phyloP scores from a whole-genome alignment of 148 eudicot genomes.

The Rheum nobile region DNA sequence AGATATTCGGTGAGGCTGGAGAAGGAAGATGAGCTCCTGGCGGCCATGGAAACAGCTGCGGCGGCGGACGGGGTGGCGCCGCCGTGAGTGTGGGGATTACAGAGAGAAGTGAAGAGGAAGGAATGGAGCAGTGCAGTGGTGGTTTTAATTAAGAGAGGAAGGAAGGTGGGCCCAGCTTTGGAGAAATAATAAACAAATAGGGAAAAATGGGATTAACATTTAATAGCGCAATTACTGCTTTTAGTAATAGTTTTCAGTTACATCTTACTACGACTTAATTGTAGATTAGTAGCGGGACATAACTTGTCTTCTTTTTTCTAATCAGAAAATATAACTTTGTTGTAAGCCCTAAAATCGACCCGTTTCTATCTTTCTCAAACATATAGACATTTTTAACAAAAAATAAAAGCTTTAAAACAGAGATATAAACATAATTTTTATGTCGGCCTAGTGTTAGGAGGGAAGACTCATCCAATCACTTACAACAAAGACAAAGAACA shows the following conservation, averaged over 20 bases:
- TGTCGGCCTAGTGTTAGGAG: too few relatives aligned
- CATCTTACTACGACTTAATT: not conserved
- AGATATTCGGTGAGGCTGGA: constrained; percentile 43
- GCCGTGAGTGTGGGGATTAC: not conserved
- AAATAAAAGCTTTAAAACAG: too few relatives aligned
- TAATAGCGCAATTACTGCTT: not conserved
- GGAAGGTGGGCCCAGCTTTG: not conserved
- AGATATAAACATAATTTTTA: too few relatives aligned
- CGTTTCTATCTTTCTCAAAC: too few relatives aligned
- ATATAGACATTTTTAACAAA: too few relatives aligned
- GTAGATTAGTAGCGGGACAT: not conserved
- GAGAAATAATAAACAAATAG: not conserved
- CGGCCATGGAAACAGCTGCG: not conserved
- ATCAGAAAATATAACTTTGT: too few relatives aligned
- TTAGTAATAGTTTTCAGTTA: not conserved
- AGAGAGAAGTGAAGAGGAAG: not conserved
- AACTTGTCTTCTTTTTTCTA: too few relatives aligned
- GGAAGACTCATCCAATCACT: too few relatives aligned
- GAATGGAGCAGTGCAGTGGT: not conserved
- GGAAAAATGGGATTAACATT: not conserved
- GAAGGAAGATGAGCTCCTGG: constrained; percentile 39
- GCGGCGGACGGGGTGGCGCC: not conserved
- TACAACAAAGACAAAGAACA: too few relatives aligned
- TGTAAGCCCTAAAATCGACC: too few relatives aligned
- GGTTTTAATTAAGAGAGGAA: not conserved